Conservation (phyloP, 164 flowering plant species). For the Brasenia schreberi region DNA sequence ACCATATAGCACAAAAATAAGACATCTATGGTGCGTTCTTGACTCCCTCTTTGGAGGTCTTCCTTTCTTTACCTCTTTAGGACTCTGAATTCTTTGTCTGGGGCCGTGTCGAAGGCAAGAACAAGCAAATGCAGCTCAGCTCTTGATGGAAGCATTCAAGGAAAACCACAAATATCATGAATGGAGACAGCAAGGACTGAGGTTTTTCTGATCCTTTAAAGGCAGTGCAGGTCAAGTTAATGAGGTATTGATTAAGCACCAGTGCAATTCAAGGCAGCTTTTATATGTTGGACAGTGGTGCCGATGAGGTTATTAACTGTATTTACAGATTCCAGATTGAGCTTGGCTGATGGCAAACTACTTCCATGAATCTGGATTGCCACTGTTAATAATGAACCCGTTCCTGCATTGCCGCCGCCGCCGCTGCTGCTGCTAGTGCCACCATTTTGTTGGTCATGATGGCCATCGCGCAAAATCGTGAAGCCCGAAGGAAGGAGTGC, state of each 20-base stretch:
- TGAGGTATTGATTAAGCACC: background rate
- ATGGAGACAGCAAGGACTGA: slow-evolving; percentile 20
- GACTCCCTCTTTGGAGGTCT: slow-evolving; percentile 36
- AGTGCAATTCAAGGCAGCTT: slow-evolving; percentile 51
- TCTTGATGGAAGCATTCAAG: slow-evolving; percentile 47
- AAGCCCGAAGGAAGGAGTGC: slow-evolving; percentile 79
- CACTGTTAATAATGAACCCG: slow-evolving; percentile 57
- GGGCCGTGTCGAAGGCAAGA: background rate
- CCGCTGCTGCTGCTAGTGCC: background rate
- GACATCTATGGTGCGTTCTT: slow-evolving; percentile 69
- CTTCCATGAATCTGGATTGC: slow-evolving; percentile 72
- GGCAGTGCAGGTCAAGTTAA: background rate
- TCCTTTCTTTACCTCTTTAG: background rate
- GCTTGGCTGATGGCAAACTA: slow-evolving; percentile 53
- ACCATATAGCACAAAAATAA: slow-evolving; percentile 9
- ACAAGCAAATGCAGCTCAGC: slow-evolving; percentile 7
- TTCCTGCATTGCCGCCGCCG: slow-evolving; percentile 27
- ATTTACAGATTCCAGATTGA: slow-evolving; percentile 53
- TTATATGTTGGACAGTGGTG: slow-evolving; percentile 69
- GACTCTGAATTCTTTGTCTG: background rate
- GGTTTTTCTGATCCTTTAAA: slow-evolving; percentile 12
- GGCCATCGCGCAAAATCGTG: slow-evolving; percentile 57
- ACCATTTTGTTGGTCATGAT: background rate
- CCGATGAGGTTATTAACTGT: slow-evolving; percentile 73
- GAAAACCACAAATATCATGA: slow-evolving; percentile 26